Evolutionary conservation across 1,284 basidiomycete genomes (phyloP).

Genomic region (Rhodotorula sp.): DNA sequence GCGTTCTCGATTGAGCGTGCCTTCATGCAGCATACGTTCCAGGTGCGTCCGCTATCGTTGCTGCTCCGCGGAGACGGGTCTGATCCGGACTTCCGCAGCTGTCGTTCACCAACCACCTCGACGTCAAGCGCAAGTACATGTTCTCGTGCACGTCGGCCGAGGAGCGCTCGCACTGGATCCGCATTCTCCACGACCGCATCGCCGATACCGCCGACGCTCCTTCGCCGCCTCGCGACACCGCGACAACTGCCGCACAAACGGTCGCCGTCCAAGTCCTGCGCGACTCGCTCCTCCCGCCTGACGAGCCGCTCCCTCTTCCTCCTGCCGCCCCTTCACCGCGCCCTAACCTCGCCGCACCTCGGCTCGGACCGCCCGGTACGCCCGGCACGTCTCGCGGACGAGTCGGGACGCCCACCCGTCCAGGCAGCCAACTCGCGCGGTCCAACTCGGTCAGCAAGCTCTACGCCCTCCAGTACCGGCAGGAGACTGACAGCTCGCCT

Average conservation of each 20-base stretch:
- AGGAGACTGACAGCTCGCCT: constrained; percentile 17
- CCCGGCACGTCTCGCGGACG: constrained; percentile 1
- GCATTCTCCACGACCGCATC: constrained; percentile 67
- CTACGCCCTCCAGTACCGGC: constrained; percentile 37
- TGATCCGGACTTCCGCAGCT: constrained; percentile 56
- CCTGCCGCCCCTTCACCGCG: constrained; percentile 34
- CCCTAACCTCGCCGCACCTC: constrained; percentile 34
- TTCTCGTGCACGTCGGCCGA: constrained; percentile 80
- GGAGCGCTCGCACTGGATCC: constrained; percentile 70
- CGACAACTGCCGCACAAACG: constrained; percentile 63
- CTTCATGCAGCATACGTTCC: constrained; percentile 65
- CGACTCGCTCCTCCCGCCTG: constrained; percentile 65
- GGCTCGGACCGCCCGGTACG: constrained; percentile 20
- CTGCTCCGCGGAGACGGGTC: not conserved
- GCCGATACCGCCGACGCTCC: constrained; percentile 50
- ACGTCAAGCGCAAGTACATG: constrained; percentile 78
- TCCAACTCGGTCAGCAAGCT: constrained; percentile 45
- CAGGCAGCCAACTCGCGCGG: constrained; percentile 30
- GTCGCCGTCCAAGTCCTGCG: constrained; percentile 77
- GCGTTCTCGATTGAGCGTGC: constrained; percentile 77
- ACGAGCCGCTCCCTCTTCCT: constrained; percentile 41
- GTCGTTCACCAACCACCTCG: constrained; percentile 70
- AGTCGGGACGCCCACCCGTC: constrained; percentile 32
- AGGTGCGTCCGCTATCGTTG: constrained; percentile 3
- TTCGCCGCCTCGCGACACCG: constrained; percentile 53